phyloP scores from a whole-genome alignment of 23 red algal genomes.

The Porphyridium purpureum region DNA sequence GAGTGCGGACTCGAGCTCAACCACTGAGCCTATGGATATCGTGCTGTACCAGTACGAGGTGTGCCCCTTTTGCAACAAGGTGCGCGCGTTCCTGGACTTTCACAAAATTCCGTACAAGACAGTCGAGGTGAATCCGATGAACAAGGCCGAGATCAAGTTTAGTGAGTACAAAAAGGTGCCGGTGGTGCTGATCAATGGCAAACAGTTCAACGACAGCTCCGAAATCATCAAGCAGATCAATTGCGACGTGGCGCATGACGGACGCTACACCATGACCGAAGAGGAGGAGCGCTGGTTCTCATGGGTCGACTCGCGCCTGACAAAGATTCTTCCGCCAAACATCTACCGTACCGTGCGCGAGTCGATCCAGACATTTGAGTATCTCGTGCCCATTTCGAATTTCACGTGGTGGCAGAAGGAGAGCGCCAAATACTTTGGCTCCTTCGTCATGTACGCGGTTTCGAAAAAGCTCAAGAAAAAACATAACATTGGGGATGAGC shows the following conservation, averaged over 20 bases:
- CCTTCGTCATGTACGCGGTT: conserved; percentile 79
- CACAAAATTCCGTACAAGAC: conserved; percentile 64
- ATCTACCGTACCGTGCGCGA: conserved; percentile 72
- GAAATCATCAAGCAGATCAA: conserved; percentile 53
- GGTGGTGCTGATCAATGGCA: conserved; percentile 56
- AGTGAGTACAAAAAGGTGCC: conserved; percentile 78
- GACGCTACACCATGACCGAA: background rate
- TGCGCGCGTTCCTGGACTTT: conserved; percentile 90
- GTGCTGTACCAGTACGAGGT: conserved; percentile 73
- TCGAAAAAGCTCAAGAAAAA: conserved; percentile 85
- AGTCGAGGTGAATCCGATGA: conserved; percentile 85
- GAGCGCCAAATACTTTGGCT: conserved; percentile 63
- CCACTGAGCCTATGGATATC: conserved; percentile 13
- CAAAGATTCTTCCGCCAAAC: conserved; percentile 84
- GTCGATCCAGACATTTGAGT: conserved; percentile 83
- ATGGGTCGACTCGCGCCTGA: conserved; percentile 79
- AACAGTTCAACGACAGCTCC: conserved; percentile 63
- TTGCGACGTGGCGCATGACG: background rate
- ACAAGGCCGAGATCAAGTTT: conserved; percentile 59
- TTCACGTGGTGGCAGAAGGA: conserved; percentile 56
- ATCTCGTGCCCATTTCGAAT: conserved; percentile 60
- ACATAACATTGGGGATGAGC: conserved; percentile 80
- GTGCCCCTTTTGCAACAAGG: conserved; percentile 98
- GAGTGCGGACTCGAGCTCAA: no score
- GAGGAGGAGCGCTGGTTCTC: conserved; percentile 53